These are phyloP conservation scores for Eutreptiella sp. DNA, from an alignment of 208 protist genomes.

Conservation along the genomic window DNA sequence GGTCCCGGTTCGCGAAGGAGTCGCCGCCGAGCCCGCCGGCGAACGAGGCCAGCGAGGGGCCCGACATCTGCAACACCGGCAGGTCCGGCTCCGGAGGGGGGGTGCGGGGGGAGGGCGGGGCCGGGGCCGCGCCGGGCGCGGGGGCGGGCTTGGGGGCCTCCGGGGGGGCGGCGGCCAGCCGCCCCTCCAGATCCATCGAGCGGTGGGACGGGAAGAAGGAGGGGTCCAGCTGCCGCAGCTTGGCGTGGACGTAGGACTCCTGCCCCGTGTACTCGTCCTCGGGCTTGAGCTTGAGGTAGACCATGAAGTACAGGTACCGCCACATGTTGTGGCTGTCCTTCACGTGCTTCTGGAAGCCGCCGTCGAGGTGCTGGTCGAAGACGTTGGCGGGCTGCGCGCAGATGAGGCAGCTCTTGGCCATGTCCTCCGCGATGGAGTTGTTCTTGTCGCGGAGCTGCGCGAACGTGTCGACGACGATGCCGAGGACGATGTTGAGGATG, in stretches of 20 bases:
- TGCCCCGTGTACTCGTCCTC: constrained; percentile 21
- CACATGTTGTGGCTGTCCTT: constrained; percentile 57
- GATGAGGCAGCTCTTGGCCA: constrained; percentile 50
- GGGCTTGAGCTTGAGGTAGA: constrained; percentile 18
- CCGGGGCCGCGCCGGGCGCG: too few species aligned
- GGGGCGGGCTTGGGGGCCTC: too few species aligned
- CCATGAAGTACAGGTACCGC: constrained; percentile 49
- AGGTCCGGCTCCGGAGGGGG: too few species aligned
- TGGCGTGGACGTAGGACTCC: constrained; percentile 14
- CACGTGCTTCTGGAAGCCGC: constrained; percentile 48
- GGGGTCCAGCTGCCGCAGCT: background rate
- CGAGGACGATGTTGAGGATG: constrained; percentile 52
- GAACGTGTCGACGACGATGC: constrained; percentile 53
- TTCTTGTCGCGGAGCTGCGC: constrained; percentile 35
- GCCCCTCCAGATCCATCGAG: too few species aligned
- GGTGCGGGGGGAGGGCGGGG: too few species aligned
- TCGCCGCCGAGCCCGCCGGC: too few species aligned
- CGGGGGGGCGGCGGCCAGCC: too few species aligned
- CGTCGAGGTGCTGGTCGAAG: constrained; percentile 38
- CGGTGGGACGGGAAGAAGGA: constrained; percentile 33
- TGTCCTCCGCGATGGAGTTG: constrained; percentile 24
- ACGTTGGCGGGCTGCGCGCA: constrained; percentile 35
- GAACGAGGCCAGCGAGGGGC: too few species aligned
- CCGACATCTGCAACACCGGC: too few species aligned
- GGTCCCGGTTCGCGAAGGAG: too few species aligned